These are phyloP conservation scores for Cryptococcus deneoformans DNA, from an alignment of 1,284 basidiomycete genomes.

Conservation along the genomic window DNA sequence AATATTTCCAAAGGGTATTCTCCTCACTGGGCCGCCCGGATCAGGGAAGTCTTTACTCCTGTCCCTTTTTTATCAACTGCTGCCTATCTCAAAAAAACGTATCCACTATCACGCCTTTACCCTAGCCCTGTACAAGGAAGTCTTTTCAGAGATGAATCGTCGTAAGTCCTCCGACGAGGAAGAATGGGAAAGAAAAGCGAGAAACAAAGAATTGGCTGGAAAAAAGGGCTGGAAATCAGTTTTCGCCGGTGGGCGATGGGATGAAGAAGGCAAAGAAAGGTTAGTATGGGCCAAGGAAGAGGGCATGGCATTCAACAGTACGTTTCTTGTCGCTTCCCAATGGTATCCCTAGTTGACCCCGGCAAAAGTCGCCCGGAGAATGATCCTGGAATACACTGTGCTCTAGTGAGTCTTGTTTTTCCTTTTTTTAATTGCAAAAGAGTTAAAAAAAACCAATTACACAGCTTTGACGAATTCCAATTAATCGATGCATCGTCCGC, in stretches of 20 bases:
- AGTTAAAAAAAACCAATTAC: not conserved
- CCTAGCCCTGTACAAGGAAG: slow-evolving; percentile 63
- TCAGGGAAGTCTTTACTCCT: slow-evolving; percentile 62
- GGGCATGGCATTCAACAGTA: slow-evolving; percentile 48
- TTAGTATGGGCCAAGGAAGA: slow-evolving; percentile 35
- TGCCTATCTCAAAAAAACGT: slow-evolving; percentile 61
- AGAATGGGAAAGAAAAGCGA: slow-evolving; percentile 44
- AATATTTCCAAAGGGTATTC: slow-evolving; percentile 44
- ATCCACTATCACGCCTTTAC: slow-evolving; percentile 69
- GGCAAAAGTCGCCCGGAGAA: slow-evolving; percentile 43
- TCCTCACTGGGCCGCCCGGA: slow-evolving; percentile 55
- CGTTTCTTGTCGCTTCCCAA: slow-evolving; percentile 8
- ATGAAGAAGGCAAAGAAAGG: slow-evolving; percentile 29
- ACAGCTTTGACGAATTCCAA: slow-evolving; percentile 66
- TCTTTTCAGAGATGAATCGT: slow-evolving; percentile 46
- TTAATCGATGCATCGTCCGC: slow-evolving; percentile 68
- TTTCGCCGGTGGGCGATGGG: slow-evolving; percentile 51
- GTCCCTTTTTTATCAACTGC: slow-evolving; percentile 60
- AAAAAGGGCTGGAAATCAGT: slow-evolving; percentile 45
- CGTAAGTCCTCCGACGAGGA: slow-evolving; percentile 26
- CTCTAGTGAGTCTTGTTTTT: slow-evolving; percentile 47
- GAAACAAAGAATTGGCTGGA: slow-evolving; percentile 42
- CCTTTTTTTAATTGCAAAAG: not conserved
- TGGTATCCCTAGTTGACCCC: not conserved
- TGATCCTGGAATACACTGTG: slow-evolving; percentile 50